Base-by-base conservation (phyloP, 225 moss, liverwort and hornwort species). In the Physcomitrium patens region DNA sequence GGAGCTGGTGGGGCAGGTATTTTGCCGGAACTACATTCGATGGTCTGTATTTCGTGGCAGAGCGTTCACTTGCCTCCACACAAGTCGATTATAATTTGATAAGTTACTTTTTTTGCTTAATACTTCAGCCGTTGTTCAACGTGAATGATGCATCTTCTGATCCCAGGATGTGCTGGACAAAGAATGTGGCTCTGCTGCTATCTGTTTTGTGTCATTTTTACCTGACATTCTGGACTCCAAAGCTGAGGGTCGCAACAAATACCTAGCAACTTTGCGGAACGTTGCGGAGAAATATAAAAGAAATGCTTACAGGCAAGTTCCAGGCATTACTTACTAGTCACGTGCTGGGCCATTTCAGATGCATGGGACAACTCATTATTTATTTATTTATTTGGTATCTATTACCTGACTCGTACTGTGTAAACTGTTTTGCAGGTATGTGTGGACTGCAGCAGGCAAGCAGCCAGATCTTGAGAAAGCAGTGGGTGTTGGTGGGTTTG, bases 401-500 rank as follows among this genome's bases (percentile, higher is more conserved):
- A 4, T 24, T 24, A 24, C 31, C 31, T 37, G 31, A 37, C 31
- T 37, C 31, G 5, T 37, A 37, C 31, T 4, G 7, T 37, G 31
- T 44, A 20, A 18, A 55, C 31, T 37, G 31, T 70, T 76, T 64
- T 78, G 68, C 83, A 95, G 91, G 65, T 99, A 95, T 82, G 78
- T 99, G 12, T 99, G 99, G 99, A 89, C 83, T 60, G 89, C 93
- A 67, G 91, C 99, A 73, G 99, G 95, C 63, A 77, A 89, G 81
- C 99, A 99, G 71, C 53, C 87, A 67, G 88, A 83, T 24, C 84
- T 95, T 72, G 99, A 99, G 81, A 93, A 82, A 69, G 93, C 92
- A 69, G 93, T 99, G 31, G 99, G 93, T 76, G 99, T 99, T 41
- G 99, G 95, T 76, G 99, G 99, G 54, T 95, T 95, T 75, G 99